Base-by-base conservation (phyloP, 2,329 filamentous ascomycete species). In the Huntiella decipiens region DNA sequence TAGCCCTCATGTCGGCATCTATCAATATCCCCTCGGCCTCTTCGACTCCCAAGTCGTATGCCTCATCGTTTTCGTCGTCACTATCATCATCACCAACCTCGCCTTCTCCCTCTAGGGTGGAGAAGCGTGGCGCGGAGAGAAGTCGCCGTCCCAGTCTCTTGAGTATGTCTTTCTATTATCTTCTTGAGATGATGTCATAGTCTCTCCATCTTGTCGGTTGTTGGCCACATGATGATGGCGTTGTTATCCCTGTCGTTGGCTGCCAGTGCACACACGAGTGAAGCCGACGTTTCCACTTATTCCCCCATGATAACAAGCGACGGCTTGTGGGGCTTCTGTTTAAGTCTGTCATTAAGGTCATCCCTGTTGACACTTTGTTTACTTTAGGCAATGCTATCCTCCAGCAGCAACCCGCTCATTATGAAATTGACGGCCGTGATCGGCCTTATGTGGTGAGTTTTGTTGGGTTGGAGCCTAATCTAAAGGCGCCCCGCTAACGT, bases 371-470 rank as follows among this genome's bases (percentile, higher is more conserved):
- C 7, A 28, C 22, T 28, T 28, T 28, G 22, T 28, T 28, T 28
- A 17, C 36, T 43, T 19, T 53, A 85, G 81, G 81, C 60, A 71
- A 74, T 37, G 78, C 80, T 13, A 67, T 87, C 51, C 75, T 75
- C 38, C 77, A 82, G 58, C 72, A 81, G 54, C 79, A 86, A 61
- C 79, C 79, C 56, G 85, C 78, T n/a, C 79, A 85, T 40, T 76
- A 87, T 59, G 82, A 86, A 58, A 75, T 88, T 53, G 81, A 79
- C 37, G 73, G 81, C 51, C 74, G 76, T 17, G 79, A 85, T 52
- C 78, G 76, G n/a, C 72, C 75, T 51, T 77, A 79, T 52, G 70
- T 79, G 46, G 65, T 87, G 63, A 79, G 85, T 63, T 59, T 76
- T 16, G 10, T 13, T 56, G 22, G 43, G 16, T 19, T 45, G n/a